A percentile compares a stretch with the other conserved stretches of the same genome.
Evolutionary conservation across 805 yeast genomes (phyloP).

Genomic region (Ogataea paraovalis): DNA sequence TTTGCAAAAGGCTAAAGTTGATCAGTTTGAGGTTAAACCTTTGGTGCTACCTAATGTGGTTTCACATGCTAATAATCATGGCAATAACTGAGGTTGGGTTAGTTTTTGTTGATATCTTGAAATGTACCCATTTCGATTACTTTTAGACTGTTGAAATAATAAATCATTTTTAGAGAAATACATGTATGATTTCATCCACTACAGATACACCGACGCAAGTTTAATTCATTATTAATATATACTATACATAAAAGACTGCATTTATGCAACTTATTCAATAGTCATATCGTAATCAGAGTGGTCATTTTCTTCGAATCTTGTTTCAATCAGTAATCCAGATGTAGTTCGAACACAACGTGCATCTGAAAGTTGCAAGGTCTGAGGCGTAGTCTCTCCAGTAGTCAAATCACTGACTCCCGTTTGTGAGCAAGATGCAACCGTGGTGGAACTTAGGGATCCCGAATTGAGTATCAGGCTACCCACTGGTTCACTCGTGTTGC

Average conservation of each 20-base stretch:
- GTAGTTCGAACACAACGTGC: slow-evolving; percentile 8
- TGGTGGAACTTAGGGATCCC: slow-evolving; percentile 5
- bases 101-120: too few relatives aligned
- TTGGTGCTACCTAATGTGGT: slow-evolving; percentile 2
- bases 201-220: too few relatives aligned
- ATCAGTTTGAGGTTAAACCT: slow-evolving; percentile 39
- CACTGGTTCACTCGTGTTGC: background rate
- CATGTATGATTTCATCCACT: too few relatives aligned
- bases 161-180: too few relatives aligned
- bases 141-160: too few relatives aligned
- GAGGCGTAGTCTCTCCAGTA: slow-evolving; percentile 17
- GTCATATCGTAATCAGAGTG: slow-evolving; percentile 30
- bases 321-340: slow-evolving; percentile 14
- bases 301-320: slow-evolving; percentile 11
- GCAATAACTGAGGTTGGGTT: too few relatives aligned
- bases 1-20: slow-evolving; percentile 76
- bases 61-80: background rate
- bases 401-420: slow-evolving; percentile 1
- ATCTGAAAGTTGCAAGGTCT: slow-evolving; percentile 11
- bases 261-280: slow-evolving; percentile 18
- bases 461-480: slow-evolving; percentile 6
- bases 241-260: too few relatives aligned
- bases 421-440: slow-evolving; percentile 1
- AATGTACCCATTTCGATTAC: too few relatives aligned
- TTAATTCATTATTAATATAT: too few relatives aligned